These are phyloP conservation scores for Aureobasidium uvarum DNA, from an alignment of 2,329 filamentous ascomycete species.

Conservation along the genomic window DNA sequence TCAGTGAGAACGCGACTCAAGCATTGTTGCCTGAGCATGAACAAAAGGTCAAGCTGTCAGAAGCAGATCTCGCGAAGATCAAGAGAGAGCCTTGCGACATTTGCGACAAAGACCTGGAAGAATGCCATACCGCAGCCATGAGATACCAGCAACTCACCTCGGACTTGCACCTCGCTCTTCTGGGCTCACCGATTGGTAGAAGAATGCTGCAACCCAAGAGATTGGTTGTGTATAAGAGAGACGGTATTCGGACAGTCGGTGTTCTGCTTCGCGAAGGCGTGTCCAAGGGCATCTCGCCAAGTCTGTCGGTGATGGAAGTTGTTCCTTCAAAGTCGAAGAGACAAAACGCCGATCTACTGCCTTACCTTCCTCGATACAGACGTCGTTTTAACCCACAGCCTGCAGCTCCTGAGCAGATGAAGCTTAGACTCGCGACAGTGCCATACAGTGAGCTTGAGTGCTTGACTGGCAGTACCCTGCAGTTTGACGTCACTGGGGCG, in stretches of 20 bases:
- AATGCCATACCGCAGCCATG: slow-evolving; percentile 78
- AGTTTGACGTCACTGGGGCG: slow-evolving; percentile 41
- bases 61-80: slow-evolving; percentile 86
- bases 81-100: slow-evolving; percentile 79
- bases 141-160: slow-evolving; percentile 75
- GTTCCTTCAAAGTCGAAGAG: slow-evolving; percentile 65
- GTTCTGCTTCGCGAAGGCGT: slow-evolving; percentile 75
- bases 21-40: slow-evolving; percentile 92
- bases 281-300: slow-evolving; percentile 64
- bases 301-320: slow-evolving; percentile 76
- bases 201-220: slow-evolving; percentile 74
- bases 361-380: slow-evolving; percentile 72
- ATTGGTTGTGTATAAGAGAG: slow-evolving; percentile 75
- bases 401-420: slow-evolving; percentile 64
- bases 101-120: slow-evolving; percentile 76
- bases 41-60: slow-evolving; percentile 86
- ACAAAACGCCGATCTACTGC: slow-evolving; percentile 79
- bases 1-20: slow-evolving; percentile 97
- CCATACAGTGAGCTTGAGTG: slow-evolving; percentile 78
- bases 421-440: slow-evolving; percentile 66
- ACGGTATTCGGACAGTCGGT: slow-evolving; percentile 78
- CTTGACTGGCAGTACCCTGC: slow-evolving; percentile 65
- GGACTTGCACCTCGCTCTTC: slow-evolving; percentile 72
- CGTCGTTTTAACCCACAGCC: slow-evolving; percentile 66
- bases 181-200: slow-evolving; percentile 78